Evolutionary conservation across 257 asterid species (phyloP).

Genomic region (Gentiana straminea): DNA sequence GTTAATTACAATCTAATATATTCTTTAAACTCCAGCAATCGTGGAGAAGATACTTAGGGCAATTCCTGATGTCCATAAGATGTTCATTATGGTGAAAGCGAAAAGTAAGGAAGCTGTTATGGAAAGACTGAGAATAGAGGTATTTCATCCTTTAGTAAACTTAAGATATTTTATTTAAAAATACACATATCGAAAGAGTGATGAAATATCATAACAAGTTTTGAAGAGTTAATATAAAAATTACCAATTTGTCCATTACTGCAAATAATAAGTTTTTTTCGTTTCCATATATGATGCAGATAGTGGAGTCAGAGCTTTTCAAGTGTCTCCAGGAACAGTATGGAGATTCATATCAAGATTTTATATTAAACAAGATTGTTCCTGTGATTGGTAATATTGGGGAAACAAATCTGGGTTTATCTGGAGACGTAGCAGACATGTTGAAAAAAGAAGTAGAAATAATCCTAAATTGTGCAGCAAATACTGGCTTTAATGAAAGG

Average conservation of each 20-base stretch:
- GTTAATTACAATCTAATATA: too few species aligned
- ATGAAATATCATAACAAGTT: too few species aligned
- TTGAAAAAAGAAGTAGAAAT: constrained; percentile 30
- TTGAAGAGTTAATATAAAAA: too few species aligned
- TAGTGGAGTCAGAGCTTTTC: constrained; percentile 23
- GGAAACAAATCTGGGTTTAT: constrained; percentile 44
- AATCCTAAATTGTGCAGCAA: constrained; percentile 37
- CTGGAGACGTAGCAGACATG: constrained; percentile 7
- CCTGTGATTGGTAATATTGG: constrained; percentile 36
- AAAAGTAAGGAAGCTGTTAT: constrained; percentile 53
- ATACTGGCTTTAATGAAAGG: constrained; percentile 43
- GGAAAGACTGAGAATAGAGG: constrained; percentile 72
- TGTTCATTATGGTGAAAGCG: constrained; percentile 75
- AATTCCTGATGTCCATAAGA: constrained; percentile 69
- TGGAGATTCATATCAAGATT: constrained; percentile 23
- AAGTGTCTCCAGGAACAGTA: constrained; percentile 19
- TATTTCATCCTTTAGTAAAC: constrained; percentile 8
- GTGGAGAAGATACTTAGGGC: constrained; percentile 77
- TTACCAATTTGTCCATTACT: too few species aligned
- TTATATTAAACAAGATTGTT: constrained; percentile 23
- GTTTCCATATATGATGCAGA: neutral
- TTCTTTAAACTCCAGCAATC: constrained; percentile 38
- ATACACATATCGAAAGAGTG: too few species aligned
- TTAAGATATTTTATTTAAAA: too few species aligned
- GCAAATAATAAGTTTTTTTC: too few species aligned